phyloP scores from a whole-genome alignment of 1,284 basidiomycete genomes.

The Moniliophthora roreri region DNA sequence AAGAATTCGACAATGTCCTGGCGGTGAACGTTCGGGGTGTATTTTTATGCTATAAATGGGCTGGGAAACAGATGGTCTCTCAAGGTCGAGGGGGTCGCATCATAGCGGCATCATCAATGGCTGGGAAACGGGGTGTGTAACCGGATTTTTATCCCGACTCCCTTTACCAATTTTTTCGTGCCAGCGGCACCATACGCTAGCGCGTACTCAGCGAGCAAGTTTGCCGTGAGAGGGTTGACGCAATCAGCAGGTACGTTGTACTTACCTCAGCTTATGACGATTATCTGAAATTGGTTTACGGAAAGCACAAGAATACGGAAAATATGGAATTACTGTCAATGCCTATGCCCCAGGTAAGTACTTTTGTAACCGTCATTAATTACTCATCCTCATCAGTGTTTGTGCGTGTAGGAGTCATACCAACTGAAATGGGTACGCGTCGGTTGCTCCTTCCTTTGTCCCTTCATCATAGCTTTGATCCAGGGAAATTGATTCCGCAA shows the following conservation, averaged over 20 bases:
- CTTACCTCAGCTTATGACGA: neutral
- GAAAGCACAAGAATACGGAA: conserved; percentile 8
- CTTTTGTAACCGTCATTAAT: no score
- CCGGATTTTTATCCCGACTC: no score
- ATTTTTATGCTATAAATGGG: conserved; percentile 20
- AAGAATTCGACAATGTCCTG: conserved; percentile 17
- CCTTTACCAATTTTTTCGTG: neutral
- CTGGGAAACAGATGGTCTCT: conserved; percentile 19
- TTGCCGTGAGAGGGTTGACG: conserved; percentile 1
- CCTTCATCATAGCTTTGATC: no score
- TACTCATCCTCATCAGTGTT: neutral
- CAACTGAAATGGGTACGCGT: no score
- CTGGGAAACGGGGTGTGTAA: neutral
- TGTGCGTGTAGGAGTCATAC: no score
- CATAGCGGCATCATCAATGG: conserved; percentile 15
- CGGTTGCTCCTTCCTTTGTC: no score
- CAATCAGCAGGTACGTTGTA: neutral
- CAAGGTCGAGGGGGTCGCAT: conserved; percentile 21
- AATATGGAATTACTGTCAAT: conserved; percentile 14
- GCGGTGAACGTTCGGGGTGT: conserved; percentile 14
- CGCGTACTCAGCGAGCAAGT: neutral
- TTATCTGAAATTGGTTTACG: no score
- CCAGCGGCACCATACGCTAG: neutral
- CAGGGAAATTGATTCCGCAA: no score
- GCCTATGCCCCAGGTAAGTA: conserved; percentile 13